Evolutionary conservation across 371 early-diverging fungal genomes (phyloP).

Genomic region (Zancudomyces culisetae): DNA sequence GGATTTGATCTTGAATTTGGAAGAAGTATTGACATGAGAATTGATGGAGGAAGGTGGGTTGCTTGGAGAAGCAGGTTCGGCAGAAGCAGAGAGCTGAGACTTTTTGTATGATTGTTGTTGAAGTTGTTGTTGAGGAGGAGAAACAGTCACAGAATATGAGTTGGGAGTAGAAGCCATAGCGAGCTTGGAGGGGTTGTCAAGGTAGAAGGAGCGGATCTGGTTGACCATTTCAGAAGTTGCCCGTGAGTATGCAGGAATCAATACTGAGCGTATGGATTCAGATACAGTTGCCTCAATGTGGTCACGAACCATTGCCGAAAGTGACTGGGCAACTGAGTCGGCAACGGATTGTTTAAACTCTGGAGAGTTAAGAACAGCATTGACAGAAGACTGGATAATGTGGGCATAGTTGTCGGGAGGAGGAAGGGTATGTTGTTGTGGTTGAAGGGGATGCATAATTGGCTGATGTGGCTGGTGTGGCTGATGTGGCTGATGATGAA

Average conservation of each 20-base stretch:
- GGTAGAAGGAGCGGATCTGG: too few species aligned
- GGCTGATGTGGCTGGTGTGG: too few species aligned
- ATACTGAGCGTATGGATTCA: background rate
- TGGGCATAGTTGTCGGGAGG: too few species aligned
- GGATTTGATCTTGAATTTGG: too few species aligned
- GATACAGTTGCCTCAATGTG: background rate
- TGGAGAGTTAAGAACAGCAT: background rate
- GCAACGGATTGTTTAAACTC: background rate
- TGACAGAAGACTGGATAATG: background rate
- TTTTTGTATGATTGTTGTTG: background rate
- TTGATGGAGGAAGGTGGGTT: too few species aligned
- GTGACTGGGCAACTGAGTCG: background rate
- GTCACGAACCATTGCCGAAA: background rate
- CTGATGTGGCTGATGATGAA: too few species aligned
- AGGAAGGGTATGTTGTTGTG: too few species aligned
- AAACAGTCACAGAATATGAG: background rate
- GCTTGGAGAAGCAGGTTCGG: too few species aligned
- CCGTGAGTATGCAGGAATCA: background rate
- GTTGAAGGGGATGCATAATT: background rate
- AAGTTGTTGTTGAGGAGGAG: background rate
- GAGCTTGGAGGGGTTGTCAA: too few species aligned
- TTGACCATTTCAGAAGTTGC: background rate
- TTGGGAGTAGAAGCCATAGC: too few species aligned
- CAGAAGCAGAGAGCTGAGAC: background rate
- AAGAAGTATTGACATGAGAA: too few species aligned